Base-by-base conservation (phyloP, 257 asterid species). In the Penstemon barbatus region DNA sequence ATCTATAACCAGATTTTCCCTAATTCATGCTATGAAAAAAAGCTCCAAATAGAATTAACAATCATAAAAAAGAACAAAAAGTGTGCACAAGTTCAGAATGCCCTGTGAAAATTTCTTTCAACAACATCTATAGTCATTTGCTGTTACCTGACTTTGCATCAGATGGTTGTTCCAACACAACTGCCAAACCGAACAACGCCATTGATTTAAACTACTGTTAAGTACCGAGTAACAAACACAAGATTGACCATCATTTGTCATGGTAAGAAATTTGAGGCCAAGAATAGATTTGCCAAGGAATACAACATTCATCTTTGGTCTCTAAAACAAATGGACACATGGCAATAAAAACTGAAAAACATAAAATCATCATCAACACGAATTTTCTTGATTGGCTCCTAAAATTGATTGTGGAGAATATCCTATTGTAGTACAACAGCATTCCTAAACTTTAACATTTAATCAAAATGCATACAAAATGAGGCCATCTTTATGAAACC, bases 401-500 rank as follows among this genome's bases (percentile, higher is more conserved):
- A 25, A 25, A 25, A 25, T 25, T 25, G 33, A 25, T 25, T 25
- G 33, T 25, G 33, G 33, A 25, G 2, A 25, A 25, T 25, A 25
- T 25, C 33, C 33, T 1, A 1, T 25, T 25, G 33, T 25, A 25
- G 33, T 25, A 25, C 33, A 25, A 25, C 11, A 56, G 13, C 63
- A 66, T 12, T 57, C 8, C 11, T n/a, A 66, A n/a, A 51, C 37
- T 40, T 5, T 5, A 66, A 69, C 19, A 57, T 37, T 25, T n/a
- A 18, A 74, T 42, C 36, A n/a, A 38, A 58, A 60, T 60, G 37
- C 51, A 13, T 45, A 58, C 11, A 38, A 19, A 44, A 60, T 36
- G 13, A 1, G 49, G 46, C 67, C 48, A 15, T 41, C 39, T 58
- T 11, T 45, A 68, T 63, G 75, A 69, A 43, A 49, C 62, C 57